A percentile compares a stretch with the other conserved stretches of the same genome.
These are phyloP conservation scores for Otatea glauca DNA, from an alignment of 176 grass and related monocot genomes.

Conservation along the genomic window DNA sequence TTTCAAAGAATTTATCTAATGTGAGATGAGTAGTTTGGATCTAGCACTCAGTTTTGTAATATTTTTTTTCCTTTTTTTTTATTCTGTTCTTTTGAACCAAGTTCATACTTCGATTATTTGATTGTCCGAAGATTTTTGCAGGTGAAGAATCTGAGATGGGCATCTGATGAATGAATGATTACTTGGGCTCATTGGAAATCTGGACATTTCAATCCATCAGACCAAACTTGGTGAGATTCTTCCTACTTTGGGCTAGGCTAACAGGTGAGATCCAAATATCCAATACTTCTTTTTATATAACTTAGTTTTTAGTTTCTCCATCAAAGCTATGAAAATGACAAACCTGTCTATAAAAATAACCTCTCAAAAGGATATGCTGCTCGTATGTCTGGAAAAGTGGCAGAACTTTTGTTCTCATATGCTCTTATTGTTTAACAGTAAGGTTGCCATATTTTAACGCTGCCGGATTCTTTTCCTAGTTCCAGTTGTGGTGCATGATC, in stretches of 20 bases:
- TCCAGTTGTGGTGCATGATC: background rate
- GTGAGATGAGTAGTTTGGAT: background rate
- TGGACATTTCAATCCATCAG: constrained; percentile 37
- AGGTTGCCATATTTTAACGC: background rate
- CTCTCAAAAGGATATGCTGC: constrained; percentile 20
- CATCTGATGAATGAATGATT: constrained; percentile 16
- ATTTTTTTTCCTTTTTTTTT: background rate
- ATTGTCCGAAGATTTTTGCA: background rate
- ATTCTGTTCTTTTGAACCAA: background rate
- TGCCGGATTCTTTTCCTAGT: constrained; percentile 11
- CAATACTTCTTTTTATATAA: constrained; percentile 23
- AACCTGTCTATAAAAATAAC: constrained; percentile 41
- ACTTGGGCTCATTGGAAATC: constrained; percentile 17
- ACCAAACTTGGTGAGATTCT: constrained; percentile 35
- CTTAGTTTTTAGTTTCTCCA: constrained; percentile 32
- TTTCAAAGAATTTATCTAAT: background rate
- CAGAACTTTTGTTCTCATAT: background rate
- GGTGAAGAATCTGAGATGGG: constrained; percentile 19
- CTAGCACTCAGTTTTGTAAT: background rate
- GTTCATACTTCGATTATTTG: background rate
- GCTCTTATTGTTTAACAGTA: constrained; percentile 13
- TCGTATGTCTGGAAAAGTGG: background rate
- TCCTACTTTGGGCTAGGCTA: constrained; percentile 27
- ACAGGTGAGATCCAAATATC: constrained; percentile 34
- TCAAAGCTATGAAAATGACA: constrained; percentile 23